phyloP scores from a whole-genome alignment of 2,329 filamentous ascomycete species.

The Aureobasidium sp. region DNA sequence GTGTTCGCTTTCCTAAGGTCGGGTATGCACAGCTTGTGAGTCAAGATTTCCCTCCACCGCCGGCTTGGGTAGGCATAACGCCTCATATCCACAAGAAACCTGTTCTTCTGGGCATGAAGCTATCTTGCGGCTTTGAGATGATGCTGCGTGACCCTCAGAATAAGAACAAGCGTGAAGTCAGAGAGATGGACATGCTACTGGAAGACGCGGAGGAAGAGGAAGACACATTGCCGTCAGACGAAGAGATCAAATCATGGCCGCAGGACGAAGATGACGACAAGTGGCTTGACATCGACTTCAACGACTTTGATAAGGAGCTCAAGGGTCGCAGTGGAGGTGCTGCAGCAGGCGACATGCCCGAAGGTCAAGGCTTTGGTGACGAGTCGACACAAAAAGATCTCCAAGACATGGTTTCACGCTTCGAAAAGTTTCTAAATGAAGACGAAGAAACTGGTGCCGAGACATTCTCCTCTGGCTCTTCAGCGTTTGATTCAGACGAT shows the following conservation, averaged over 20 bases:
- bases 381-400: constrained; percentile 65
- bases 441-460: constrained; percentile 70
- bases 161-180: constrained; percentile 59
- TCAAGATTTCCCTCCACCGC: constrained; percentile 67
- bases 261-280: constrained; percentile 71
- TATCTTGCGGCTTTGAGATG: constrained; percentile 88
- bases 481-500: constrained; percentile 23
- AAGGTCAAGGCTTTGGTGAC: constrained; percentile 50
- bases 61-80: constrained; percentile 46
- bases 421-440: constrained; percentile 79
- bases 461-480: constrained; percentile 41
- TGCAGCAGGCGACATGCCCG: constrained; percentile 19
- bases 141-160: constrained; percentile 62
- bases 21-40: constrained; percentile 86
- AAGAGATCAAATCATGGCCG: constrained; percentile 67
- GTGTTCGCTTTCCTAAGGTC: constrained; percentile 78
- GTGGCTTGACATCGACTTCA: constrained; percentile 89
- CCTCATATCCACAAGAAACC: constrained; percentile 32
- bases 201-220: constrained; percentile 70
- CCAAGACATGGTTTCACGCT: constrained; percentile 86
- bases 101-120: constrained; percentile 75
- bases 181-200: constrained; percentile 70
- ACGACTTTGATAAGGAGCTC: constrained; percentile 80
- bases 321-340: constrained; percentile 41
- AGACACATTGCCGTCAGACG: constrained; percentile 60